Percentiles rank a stretch among this genome's conserved stretches.
Evolutionary conservation across 306 rosid species (phyloP).

Genomic region (Erythrophleum fordii): DNA sequence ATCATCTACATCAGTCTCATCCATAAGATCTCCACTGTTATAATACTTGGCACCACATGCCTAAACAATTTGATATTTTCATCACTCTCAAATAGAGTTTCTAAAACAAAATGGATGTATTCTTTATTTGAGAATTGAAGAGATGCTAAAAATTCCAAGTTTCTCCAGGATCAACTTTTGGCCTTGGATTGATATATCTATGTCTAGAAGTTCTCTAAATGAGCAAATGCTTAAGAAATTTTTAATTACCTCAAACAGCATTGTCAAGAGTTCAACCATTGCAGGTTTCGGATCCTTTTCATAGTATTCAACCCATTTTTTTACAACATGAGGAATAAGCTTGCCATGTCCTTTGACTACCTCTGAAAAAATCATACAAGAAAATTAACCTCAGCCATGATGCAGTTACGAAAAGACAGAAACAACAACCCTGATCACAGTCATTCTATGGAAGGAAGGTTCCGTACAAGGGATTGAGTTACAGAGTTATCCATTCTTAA

Average conservation of each 20-base stretch:
- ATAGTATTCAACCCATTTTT: slow-evolving; percentile 89
- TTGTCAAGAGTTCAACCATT: slow-evolving; percentile 79
- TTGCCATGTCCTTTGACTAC: slow-evolving; percentile 77
- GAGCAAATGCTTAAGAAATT: slow-evolving; percentile 24
- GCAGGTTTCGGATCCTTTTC: slow-evolving; percentile 81
- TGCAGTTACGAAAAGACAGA: slow-evolving; percentile 22
- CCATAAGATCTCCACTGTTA: slow-evolving; percentile 72
- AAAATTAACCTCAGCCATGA: slow-evolving; percentile 27
- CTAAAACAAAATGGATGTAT: slow-evolving; percentile 10
- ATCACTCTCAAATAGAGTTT: slow-evolving; percentile 30
- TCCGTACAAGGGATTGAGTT: not conserved
- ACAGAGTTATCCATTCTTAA: not conserved
- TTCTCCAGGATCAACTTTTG: slow-evolving; percentile 8
- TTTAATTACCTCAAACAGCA: slow-evolving; percentile 78
- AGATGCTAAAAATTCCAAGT: not conserved
- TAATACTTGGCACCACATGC: slow-evolving; percentile 91
- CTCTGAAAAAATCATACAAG: slow-evolving; percentile 61
- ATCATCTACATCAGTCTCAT: slow-evolving; percentile 89
- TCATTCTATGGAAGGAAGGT: not conserved
- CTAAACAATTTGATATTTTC: slow-evolving; percentile 51
- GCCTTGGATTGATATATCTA: slow-evolving; percentile 4
- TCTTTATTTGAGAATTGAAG: slow-evolving; percentile 8
- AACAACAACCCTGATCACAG: slow-evolving; percentile 20
- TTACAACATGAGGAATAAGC: slow-evolving; percentile 72
- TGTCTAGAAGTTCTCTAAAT: slow-evolving; percentile 9